Base-by-base conservation (phyloP, 1,284 basidiomycete species). In the Melampsora americana region DNA sequence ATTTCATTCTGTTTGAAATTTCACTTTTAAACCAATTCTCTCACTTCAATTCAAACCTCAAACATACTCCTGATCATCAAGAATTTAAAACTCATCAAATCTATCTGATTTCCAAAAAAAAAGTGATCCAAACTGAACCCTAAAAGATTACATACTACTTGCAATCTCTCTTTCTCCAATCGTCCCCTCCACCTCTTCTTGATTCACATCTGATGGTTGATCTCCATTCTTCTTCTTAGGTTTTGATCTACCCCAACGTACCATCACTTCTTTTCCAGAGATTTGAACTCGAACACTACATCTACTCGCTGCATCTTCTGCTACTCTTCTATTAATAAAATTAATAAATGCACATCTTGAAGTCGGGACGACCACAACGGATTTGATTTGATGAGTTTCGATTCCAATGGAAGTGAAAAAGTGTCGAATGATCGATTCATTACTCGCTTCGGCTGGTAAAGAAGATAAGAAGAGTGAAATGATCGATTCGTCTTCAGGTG, bases 291-390 rank as follows among this genome's bases (percentile, higher is more conserved):
- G 95, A 78, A 90, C 88, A 18, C 92, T 88, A 87, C 95, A 92
- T 11, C 90, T 89, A 79, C 90, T 87, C 0, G 95, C 95, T 0
- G 92, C 93, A 9, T 85, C 84, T 83, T 99, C 96, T 16, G 96
- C 95, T 20, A 88, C 86, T 1, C 86, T 81, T 35, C 96, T 87
- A 74, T 90, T 88, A 77, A 86, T 89, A 84, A 99, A 99, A 83
- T 97, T 97, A 77, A 98, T 87, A 83, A 99, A 99, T 0, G 95
- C 95, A 83, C 93, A 97, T 84, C 93, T 87, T 77, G 90, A 89
- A 83, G 92, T 92, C 46, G 88, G 87, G 6, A 97, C 91, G 80
- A 95, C 89, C 0, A 95, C 92, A 23, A 97, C 85, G 14, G 90
- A 93, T 82, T 90, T 91, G 78, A 99, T 84, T 80, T 84, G 90